phyloP scores from a whole-genome alignment of 257 asterid species.

The Paulownia fortunei region DNA sequence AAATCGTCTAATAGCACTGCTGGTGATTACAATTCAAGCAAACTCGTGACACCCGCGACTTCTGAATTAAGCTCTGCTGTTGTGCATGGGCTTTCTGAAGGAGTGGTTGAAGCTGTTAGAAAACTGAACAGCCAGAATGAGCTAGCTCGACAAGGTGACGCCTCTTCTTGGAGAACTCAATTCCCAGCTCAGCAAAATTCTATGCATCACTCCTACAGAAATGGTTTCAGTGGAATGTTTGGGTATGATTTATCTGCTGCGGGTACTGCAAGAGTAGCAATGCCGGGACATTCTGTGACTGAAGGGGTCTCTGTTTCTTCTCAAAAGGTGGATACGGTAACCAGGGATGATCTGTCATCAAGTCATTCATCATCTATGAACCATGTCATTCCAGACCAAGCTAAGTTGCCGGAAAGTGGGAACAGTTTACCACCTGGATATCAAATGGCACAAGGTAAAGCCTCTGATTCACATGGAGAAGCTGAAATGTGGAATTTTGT shows the following conservation, averaged over 20 bases:
- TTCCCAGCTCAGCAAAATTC: slow-evolving; percentile 56
- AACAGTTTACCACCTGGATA: slow-evolving; percentile 12
- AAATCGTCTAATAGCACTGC: slow-evolving; percentile 37
- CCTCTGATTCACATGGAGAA: slow-evolving; percentile 27
- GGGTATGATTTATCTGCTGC: slow-evolving; percentile 44
- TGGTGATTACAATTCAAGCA: slow-evolving; percentile 46
- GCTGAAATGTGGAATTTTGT: slow-evolving; percentile 38
- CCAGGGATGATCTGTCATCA: slow-evolving; percentile 25
- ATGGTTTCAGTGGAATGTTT: slow-evolving; percentile 58
- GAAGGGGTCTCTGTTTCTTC: slow-evolving; percentile 33
- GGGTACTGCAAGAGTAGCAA: slow-evolving; percentile 33
- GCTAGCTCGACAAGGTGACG: slow-evolving; percentile 35
- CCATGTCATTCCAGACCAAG: slow-evolving; percentile 23
- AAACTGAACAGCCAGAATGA: slow-evolving; percentile 65
- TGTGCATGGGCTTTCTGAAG: slow-evolving; percentile 43
- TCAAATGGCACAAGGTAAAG: slow-evolving; percentile 30
- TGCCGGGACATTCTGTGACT: slow-evolving; percentile 35
- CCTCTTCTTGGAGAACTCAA: slow-evolving; percentile 42
- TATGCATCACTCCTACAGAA: slow-evolving; percentile 46
- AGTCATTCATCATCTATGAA: slow-evolving; percentile 8
- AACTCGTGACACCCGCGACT: slow-evolving; percentile 43
- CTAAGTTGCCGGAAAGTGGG: slow-evolving; percentile 18
- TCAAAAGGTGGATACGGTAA: slow-evolving; percentile 24
- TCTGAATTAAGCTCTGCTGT: slow-evolving; percentile 43
- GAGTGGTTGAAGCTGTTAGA: slow-evolving; percentile 57